Evolutionary conservation across 2,329 filamentous ascomycete genomes (phyloP), one percentile per base, ranked within the genome.

Genomic region (Sarocladiaceae sp.): DNA sequence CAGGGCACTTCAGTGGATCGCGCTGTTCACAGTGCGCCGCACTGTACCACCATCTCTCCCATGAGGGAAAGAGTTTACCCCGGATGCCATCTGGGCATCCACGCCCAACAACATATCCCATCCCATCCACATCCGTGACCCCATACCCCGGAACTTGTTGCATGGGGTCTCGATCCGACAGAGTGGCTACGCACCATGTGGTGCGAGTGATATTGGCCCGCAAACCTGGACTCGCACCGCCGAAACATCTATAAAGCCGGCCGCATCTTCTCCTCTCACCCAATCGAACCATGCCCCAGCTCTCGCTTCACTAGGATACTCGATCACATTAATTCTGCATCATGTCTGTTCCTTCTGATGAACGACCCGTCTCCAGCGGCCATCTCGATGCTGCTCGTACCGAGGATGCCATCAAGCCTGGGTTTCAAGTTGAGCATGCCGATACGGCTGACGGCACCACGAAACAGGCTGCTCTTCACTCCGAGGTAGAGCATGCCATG

Each of bases 401-500:
- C 26, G 26, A 9, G 9, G 26, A 29, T 9, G 26, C 26, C 7
- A 29, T 13, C 26, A 29, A 29, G 26, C 26, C 13, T 13, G 26
- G 13, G 26, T 13, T 7, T 7, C 26, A 9, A 9, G 32, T 34
- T 15, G 32, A 34, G 32, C 32, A 34, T 9, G 7, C 7, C 12
- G 32, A 34, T 34, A 19, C 15, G 7, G 32, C 7, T 32, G 15
- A 16, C 15, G 24, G 18, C 39, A 31, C 16, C 20, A 43, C 29
- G 20, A 11, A 43, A 19, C 18, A 31, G 24, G 39, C 39, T 6
- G 24, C 39, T 6, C 18, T 16, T 7, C 20, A 20, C n/a, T n/a
- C 16, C 24, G 24, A 27, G 26, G 19, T 44, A 6, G 49, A 52
- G 37, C 50, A 52, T 13, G 37, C 33, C 20, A 43, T 47, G 10